Conservation (phyloP, 257 asterid genomes). For the Apocynum venetum region DNA sequence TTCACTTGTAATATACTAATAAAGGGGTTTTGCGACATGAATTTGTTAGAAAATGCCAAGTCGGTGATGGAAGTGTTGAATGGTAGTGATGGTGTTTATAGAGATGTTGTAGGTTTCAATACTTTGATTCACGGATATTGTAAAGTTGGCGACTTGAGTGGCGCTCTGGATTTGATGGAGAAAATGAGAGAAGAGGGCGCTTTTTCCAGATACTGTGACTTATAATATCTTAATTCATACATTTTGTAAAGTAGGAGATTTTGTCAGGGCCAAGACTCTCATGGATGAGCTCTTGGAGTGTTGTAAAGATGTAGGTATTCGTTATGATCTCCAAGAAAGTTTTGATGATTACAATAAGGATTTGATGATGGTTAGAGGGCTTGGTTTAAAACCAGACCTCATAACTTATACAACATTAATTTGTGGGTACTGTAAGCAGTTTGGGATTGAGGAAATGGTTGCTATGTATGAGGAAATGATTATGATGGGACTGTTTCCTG, state of each 20-base stretch:
- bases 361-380: constrained; percentile 22
- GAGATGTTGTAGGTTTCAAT: constrained; percentile 66
- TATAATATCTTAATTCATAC: constrained; percentile 71
- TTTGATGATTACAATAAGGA: constrained; percentile 23
- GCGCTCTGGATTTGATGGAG: constrained; percentile 47
- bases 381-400: constrained; percentile 34
- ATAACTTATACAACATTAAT: constrained; percentile 53
- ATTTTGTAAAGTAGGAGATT: constrained; percentile 64
- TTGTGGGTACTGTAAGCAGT: constrained; percentile 40
- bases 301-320: neutral
- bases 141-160: constrained; percentile 46
- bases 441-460: constrained; percentile 50
- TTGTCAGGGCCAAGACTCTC: constrained; percentile 57
- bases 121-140: constrained; percentile 62
- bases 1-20: constrained; percentile 70
- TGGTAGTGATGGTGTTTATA: constrained; percentile 25
- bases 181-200: constrained; percentile 52
- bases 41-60: constrained; percentile 56
- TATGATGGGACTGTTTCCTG: constrained; percentile 56
- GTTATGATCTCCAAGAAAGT: constrained; percentile 5
- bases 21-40: constrained; percentile 79
- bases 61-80: constrained; percentile 52
- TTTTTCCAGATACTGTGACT: constrained; percentile 58
- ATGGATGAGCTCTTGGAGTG: constrained; percentile 49
- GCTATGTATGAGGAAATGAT: constrained; percentile 52